Evolutionary conservation across 176 grass and related monocot genomes (phyloP), one percentile per base, ranked within the genome.

Genomic region (Miscanthus lutarioriparius): DNA sequence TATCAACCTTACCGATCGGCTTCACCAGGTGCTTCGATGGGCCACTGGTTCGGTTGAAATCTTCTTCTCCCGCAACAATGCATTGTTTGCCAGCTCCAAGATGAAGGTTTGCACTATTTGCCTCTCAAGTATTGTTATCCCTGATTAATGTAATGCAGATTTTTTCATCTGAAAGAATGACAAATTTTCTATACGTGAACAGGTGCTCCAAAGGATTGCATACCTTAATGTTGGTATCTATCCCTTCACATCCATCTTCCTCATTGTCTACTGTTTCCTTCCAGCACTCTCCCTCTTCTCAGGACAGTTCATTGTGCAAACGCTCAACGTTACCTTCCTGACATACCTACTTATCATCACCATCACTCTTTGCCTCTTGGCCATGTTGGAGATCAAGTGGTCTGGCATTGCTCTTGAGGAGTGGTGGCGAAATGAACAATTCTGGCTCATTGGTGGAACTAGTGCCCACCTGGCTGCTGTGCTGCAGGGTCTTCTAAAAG

Each of bases 161-260:
- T 63, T 51, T 56, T 78, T 76, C 28, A 70, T 59, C 67, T 10
- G 33, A 80, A 78, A 80, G 49, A 70, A 13, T 77, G 77, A 85
- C 51, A 0, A 85, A 28, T 26, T 68, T 39, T 76, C 59, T 85
- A 30, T 88, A 15, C 44, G 76, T 74, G 61, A 41, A 80, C 88
- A 98, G 89, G 71, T 95, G 10, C 83, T 98, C 68, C 92, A 94
- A 66, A 88, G 93, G 58, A 89, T 98, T 1, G 96, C 96, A 10
- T 98, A 98, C 87, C 93, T 95, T 43, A 98, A 98, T 72, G 96
- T 98, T 33, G 96, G 96, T 76, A 98, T 98, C 58, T 98, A 98
- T 74, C 96, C 96, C 64, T 98, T 98, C 77, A 98, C 96, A 51
- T 98, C 96, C 58, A 77, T 98, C 49, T 98, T 99, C 86, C 96